These are phyloP conservation scores for Wickerhamiella brachini DNA, from an alignment of 805 yeast species.

Conservation along the genomic window DNA sequence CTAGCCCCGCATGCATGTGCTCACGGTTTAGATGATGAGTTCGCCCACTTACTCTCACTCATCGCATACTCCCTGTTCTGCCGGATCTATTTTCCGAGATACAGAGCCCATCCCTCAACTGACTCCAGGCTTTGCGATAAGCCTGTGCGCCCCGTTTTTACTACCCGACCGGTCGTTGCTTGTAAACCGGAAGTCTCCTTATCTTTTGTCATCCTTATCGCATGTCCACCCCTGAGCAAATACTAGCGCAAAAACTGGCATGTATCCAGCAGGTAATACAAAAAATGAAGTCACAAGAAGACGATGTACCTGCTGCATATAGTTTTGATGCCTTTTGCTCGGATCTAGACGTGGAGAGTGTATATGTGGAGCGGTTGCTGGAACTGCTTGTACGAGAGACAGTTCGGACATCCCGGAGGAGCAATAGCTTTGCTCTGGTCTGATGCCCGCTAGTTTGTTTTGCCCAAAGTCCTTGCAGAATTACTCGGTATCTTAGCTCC, in stretches of 20 bases:
- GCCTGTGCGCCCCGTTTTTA: neutral
- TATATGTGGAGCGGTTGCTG: slow-evolving; percentile 14
- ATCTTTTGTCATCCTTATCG: neutral
- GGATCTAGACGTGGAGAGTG: slow-evolving; percentile 17
- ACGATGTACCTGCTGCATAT: slow-evolving; percentile 10
- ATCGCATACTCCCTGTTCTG: neutral
- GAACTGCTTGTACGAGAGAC: slow-evolving; percentile 19
- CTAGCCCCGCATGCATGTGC: neutral
- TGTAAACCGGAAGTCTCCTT: neutral
- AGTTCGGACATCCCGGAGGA: slow-evolving; percentile 1
- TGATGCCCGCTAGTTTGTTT: neutral
- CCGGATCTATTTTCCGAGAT: neutral
- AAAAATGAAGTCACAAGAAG: slow-evolving; percentile 5
- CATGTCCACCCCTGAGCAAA: slow-evolving; percentile 3
- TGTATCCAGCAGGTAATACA: slow-evolving; percentile 7
- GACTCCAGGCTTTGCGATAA: neutral
- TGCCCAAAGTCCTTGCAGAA: too few relatives aligned
- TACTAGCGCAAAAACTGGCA: slow-evolving; percentile 9
- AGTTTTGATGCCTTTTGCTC: slow-evolving; percentile 17
- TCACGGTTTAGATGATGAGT: too few relatives aligned
- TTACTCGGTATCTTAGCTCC: too few relatives aligned
- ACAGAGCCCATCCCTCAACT: neutral
- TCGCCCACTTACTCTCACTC: neutral
- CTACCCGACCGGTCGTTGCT: neutral
- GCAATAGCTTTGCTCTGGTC: neutral